Evolutionary conservation across 768 basidiomycete species (phyloP), one percentile per base, ranked within the genome.

Genomic region (Auricularia auricula-judae): DNA sequence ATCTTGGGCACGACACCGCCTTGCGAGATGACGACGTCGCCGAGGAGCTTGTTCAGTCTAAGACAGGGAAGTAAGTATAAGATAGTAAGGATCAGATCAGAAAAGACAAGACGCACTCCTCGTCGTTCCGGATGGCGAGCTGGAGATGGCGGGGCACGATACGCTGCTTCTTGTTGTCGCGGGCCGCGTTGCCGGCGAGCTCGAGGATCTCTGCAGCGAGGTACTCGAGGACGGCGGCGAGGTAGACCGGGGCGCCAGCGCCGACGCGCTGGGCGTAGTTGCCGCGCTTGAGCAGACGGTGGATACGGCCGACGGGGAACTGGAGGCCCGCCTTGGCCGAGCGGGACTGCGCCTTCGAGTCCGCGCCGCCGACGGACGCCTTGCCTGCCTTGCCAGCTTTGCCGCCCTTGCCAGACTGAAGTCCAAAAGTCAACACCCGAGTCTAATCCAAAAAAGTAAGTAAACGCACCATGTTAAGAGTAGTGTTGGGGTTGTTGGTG

Each of bases 61-160:
- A 16, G 0, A 0, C 2, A 34, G 47, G 36, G 43, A 63, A 14
- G 23, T 1, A 12, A 16, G 29, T n/a, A 29, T 29, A 2, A 29
- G 54, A 12, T 36, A 3, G 10, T 1, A 14, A 63, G 1, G 42
- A 67, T 16, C 14, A 64, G 16, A 8, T 2, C 3, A 53, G 12
- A 53, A 18, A 34, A 39, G n/a, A 23, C 18, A 43, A n/a, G 61
- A 53, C 71, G 39, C 39, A 80, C 87, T 91, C 93, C 76, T 95
- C 93, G 67, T 95, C 93, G 74, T 95, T 93, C 62, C 94, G 86
- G 77, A 97, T 93, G 67, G 93, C 93, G 67, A 96, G 85, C 75
- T 97, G 93, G 60, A 96, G 79, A 77, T 97, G 94, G 76, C 94
- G 88, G 58, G 93, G 94, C 34, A 95, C 91, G 72, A 96, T 95